Evolutionary conservation across 208 protist species (phyloP), one percentile per base, ranked within the genome.

Genomic region (Angomonas deanei): DNA sequence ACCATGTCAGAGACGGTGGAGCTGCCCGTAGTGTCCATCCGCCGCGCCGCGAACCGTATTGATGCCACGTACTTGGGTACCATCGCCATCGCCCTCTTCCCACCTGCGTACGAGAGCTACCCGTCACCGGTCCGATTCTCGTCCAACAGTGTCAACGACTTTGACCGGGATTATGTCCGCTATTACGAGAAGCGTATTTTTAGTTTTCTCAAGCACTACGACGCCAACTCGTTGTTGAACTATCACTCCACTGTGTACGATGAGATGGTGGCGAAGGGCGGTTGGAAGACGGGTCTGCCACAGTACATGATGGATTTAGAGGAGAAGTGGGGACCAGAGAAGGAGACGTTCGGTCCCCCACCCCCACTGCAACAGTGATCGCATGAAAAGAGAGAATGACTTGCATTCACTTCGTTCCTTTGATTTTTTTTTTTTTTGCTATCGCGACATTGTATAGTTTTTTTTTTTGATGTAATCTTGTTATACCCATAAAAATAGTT

Each of bases 241-340:
- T 69, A 92, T 17, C 88, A 94, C 55, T 36, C 66, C 1, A 61
- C 55, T 19, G 47, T 92, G 28, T 92, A 87, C 62, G 88, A 94
- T 24, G 62, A 64, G 13, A 81, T 74, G 53, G 79, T 92, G 15
- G 47, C 70, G 15, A 84, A 55, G 26, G 36, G 62, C 24, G 48
- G 27, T 21, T 94, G 87, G 87, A 42, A 62, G 34, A 53, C 3
- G 0, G 77, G 74, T 10, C 54, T 92, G 57, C 75, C 78, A 0
- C 52, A 80, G 33, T 81, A 74, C 49, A 59, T 94, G 52, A 48
- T 39, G 1, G 46, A 72, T 3, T 71, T 91, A 11, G 68, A 88
- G 13, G 56, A 70, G 23, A 71, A 76, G 1, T 91, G 81, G 80
- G 87, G 84, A 4, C 75, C 78, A 2, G 83, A 92, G 64, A 42